These are phyloP conservation scores for Penicillium polonicum DNA, from an alignment of 2,329 filamentous ascomycete genomes.

Conservation along the genomic window DNA sequence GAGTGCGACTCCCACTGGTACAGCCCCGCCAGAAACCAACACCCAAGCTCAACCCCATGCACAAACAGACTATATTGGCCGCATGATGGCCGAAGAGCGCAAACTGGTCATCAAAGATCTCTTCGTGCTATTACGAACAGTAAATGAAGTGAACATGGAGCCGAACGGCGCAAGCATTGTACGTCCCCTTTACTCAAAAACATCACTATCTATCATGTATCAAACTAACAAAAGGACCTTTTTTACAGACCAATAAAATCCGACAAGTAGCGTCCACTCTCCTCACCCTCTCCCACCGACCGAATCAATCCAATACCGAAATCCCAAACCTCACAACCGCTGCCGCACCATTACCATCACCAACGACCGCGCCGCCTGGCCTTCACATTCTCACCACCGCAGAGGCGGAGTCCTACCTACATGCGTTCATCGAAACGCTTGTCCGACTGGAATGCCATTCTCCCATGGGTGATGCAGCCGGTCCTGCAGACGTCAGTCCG, in stretches of 20 bases:
- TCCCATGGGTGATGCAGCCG: constrained; percentile 27
- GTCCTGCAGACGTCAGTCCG: constrained; percentile 46
- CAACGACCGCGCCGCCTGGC: constrained; percentile 50
- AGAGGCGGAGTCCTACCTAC: constrained; percentile 69
- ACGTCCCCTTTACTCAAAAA: constrained; percentile 35
- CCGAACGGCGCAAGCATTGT: constrained; percentile 65
- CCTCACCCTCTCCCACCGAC: constrained; percentile 59
- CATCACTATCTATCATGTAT: not conserved
- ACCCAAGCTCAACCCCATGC: constrained; percentile 38
- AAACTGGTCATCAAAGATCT: constrained; percentile 80
- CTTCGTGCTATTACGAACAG: constrained; percentile 69
- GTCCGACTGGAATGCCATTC: constrained; percentile 68
- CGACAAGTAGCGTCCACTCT: constrained; percentile 79
- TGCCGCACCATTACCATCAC: constrained; percentile 61
- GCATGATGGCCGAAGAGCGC: constrained; percentile 70
- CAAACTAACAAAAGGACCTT: not conserved
- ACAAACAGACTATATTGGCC: constrained; percentile 53
- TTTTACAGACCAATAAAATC: constrained; percentile 70
- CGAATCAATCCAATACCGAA: constrained; percentile 39
- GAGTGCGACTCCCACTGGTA: not conserved
- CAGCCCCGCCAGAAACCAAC: constrained; percentile 15
- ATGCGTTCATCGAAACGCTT: constrained; percentile 70
- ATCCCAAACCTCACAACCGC: constrained; percentile 17
- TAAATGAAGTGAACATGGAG: constrained; percentile 83
- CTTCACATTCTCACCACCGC: constrained; percentile 36